Percentiles rank a stretch among this genome's conserved stretches.
Conservation (phyloP, 345 rosid genomes). For the Eucalyptus rudis region DNA sequence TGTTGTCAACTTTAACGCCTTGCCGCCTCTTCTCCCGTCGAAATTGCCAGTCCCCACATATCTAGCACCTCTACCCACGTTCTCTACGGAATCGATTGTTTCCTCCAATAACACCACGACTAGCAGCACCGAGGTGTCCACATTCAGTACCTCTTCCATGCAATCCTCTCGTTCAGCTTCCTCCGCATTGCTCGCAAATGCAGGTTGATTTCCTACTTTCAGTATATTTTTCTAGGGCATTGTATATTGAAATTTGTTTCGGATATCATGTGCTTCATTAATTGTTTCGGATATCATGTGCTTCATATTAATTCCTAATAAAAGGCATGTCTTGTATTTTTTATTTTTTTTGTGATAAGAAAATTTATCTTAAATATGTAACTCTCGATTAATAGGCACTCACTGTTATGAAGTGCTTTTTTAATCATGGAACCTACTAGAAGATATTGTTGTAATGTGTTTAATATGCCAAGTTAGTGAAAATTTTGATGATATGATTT, state of each 20-base stretch:
- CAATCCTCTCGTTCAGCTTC: background rate
- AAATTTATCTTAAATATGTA: background rate
- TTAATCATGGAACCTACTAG: background rate
- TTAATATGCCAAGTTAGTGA: too few relatives aligned
- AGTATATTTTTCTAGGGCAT: background rate
- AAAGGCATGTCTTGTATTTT: background rate
- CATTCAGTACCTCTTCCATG: background rate
- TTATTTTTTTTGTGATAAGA: background rate
- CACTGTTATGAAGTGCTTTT: background rate
- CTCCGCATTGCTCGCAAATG: background rate
- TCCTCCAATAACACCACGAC: background rate
- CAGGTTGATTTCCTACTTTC: background rate
- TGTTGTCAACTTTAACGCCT: background rate
- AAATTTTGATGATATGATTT: background rate
- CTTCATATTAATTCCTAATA: background rate
- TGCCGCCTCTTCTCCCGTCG: background rate
- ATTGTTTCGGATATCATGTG: background rate
- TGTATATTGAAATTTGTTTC: background rate
- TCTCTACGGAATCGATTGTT: background rate
- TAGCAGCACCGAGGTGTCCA: background rate
- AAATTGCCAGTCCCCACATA: background rate
- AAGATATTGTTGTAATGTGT: background rate
- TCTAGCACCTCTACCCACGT: accelerated
- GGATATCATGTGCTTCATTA: too few relatives aligned
- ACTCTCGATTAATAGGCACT: background rate